Conservation (phyloP, 2,329 filamentous ascomycete species). For the Paracoccidioides brasiliensis region DNA sequence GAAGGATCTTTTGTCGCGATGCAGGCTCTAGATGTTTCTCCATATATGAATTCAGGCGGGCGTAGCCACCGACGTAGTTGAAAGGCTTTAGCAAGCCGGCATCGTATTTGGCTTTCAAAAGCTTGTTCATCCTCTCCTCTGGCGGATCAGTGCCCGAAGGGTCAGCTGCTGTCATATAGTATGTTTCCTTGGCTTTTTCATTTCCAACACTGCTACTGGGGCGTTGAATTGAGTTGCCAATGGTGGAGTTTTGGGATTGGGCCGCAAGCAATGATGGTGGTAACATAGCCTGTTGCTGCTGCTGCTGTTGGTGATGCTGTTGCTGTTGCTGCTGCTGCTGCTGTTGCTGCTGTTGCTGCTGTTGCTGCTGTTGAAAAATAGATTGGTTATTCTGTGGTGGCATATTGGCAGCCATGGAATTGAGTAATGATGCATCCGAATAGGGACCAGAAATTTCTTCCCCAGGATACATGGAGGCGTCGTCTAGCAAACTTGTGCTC, state of each 20-base stretch:
- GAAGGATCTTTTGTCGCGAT: constrained; percentile 80
- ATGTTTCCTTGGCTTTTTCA: constrained; percentile 62
- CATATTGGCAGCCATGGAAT: constrained; percentile 22
- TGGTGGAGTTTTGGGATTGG: constrained; percentile 19
- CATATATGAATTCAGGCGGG: constrained; percentile 79
- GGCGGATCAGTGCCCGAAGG: constrained; percentile 76
- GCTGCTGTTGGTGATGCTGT: constrained; percentile 22
- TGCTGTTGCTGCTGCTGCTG: constrained; percentile 24
- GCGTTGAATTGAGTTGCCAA: constrained; percentile 45
- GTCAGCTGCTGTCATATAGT: constrained; percentile 93
- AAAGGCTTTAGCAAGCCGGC: constrained; percentile 90
- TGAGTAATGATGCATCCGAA: constrained; percentile 43
- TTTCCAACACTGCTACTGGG: constrained; percentile 49
- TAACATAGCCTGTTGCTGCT: constrained; percentile 20
- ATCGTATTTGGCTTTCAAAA: constrained; percentile 90
- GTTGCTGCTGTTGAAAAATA: constrained; percentile 22
- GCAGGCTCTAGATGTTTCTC: constrained; percentile 70
- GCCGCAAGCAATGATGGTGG: constrained; percentile 13
- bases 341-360: constrained; percentile 24
- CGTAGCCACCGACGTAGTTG: constrained; percentile 96
- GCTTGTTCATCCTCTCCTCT: constrained; percentile 87
- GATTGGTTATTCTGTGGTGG: constrained; percentile 15
- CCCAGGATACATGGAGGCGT: constrained; percentile 53
- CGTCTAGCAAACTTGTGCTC: constrained; percentile 80
- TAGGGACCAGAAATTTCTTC: constrained; percentile 53